Base-by-base conservation (phyloP, 176 grass and related monocot genomes). In the Dendrocalamus sinicus region DNA sequence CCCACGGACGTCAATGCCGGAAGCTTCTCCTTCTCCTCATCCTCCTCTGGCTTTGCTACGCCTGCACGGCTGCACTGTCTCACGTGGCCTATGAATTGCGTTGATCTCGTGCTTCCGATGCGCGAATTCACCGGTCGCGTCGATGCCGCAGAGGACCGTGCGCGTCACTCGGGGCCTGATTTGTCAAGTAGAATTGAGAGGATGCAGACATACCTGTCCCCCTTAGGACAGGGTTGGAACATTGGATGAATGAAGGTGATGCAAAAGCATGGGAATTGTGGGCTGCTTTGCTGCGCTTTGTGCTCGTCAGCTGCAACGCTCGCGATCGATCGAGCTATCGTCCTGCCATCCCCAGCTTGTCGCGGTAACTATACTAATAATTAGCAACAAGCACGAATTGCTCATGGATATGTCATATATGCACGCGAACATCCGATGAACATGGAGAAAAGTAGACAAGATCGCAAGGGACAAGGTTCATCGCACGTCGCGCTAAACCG, bases 251-350 rank as follows among this genome's bases (percentile, higher is more conserved):
- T 14, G 26, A 40, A 82, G 45, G 72, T 17, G n/a, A 44, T 9
- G 37, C 6, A 65, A 61, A 72, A 54, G 26, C 79, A 20, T 82
- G 72, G 46, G 57, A 86, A 90, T 26, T 12, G 19, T 77, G 70
- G 22, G 43, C 74, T 63, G 50, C 55, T n/a, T 70, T 48, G 19
- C 28, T 63, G 32, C 22, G 9, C 1, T 10, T 32, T 15, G 82
- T 58, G 78, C 67, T 70, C 13, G 40, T 76, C 72, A 69, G 79
- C 86, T 76, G 86, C 69, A 74, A 87, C 68, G 40, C 10, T 45
- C 23, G 24, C 58, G 58, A 61, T 23, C 58, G 58, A 61, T 11
- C 53, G n/a, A 70, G 40, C n/a, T 26, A 24, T 9, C 75, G 24
- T 23, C 65, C 76, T 39, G 24, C 65, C 54, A 54, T 47, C 75